A percentile compares a stretch with the other conserved stretches of the same genome.
Evolutionary conservation across 257 asterid species (phyloP).

Genomic region (Penstemon barbatus): DNA sequence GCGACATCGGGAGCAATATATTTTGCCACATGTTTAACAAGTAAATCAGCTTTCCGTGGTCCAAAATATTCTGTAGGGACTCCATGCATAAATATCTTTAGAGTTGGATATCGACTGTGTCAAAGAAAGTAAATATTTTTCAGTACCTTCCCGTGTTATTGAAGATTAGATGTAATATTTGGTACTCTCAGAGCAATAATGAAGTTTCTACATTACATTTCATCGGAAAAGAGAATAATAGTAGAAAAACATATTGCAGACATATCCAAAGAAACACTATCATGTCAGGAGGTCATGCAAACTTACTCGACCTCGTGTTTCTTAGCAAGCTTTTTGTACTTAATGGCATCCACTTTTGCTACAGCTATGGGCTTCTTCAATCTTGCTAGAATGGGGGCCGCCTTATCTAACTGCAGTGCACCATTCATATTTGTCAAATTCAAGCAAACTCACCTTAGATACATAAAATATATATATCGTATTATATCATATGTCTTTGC

Average conservation of each 20-base stretch:
- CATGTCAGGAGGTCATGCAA: constrained; percentile 8
- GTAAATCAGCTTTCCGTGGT: constrained; percentile 81
- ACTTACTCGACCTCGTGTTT: constrained; percentile 82
- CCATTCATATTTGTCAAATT: constrained; percentile 25
- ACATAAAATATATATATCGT: no score
- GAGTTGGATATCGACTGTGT: constrained; percentile 90
- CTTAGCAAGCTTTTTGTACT: constrained; percentile 58
- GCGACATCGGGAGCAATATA: constrained; percentile 85
- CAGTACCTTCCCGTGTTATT: constrained; percentile 13
- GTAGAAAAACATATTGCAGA: neutral
- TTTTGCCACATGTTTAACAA: constrained; percentile 58
- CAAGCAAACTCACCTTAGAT: no score
- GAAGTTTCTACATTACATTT: neutral
- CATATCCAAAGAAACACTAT: no score
- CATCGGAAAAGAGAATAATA: constrained; percentile 12
- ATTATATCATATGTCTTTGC: no score
- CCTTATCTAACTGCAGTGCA: constrained; percentile 78
- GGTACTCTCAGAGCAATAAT: constrained; percentile 3
- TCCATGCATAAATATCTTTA: constrained; percentile 87
- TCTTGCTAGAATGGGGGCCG: constrained; percentile 72
- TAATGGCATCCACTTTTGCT: constrained; percentile 88
- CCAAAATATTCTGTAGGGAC: constrained; percentile 85
- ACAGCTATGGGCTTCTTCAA: constrained; percentile 74
- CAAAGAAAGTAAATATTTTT: constrained; percentile 30
- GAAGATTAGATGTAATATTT: constrained; percentile 14